Conservation (phyloP, 805 yeast genomes). For the Pichia rugopelliculosa region DNA sequence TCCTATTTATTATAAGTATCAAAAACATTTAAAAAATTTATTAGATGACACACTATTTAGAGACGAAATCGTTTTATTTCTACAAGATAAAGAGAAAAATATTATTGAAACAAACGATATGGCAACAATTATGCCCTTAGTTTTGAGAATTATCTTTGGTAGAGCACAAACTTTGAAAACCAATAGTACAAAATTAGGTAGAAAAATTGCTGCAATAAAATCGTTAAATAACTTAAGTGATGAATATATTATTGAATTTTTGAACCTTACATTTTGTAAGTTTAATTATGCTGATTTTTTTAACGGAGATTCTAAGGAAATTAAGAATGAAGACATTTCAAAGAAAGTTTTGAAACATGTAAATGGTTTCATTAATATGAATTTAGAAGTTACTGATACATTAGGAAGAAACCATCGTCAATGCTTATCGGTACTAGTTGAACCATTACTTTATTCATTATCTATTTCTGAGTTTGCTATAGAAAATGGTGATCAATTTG, state of each 20-base stretch:
- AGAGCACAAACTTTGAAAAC: conserved; percentile 64
- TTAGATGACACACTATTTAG: conserved; percentile 78
- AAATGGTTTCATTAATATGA: conserved; percentile 59
- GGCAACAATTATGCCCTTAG: conserved; percentile 55
- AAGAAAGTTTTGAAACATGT: conserved; percentile 38
- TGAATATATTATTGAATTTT: conserved; percentile 48
- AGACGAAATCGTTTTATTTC: conserved; percentile 70
- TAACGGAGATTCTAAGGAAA: conserved; percentile 14
- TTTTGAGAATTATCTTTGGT: conserved; percentile 77
- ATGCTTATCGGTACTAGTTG: conserved; percentile 42
- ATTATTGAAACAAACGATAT: conserved; percentile 57
- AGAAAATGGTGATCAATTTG: conserved; percentile 15
- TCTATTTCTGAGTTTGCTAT: conserved; percentile 43
- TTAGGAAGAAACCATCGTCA: conserved; percentile 51
- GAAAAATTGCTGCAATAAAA: conserved; percentile 63
- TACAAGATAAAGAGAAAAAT: conserved; percentile 43
- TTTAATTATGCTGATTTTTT: conserved; percentile 34
- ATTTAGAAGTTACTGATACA: conserved; percentile 46
- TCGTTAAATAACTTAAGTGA: conserved; percentile 51
- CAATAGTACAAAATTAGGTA: conserved; percentile 65
- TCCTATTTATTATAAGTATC: conserved; percentile 54
- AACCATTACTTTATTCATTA: conserved; percentile 52
- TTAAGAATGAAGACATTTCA: conserved; percentile 22
- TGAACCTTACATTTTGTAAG: conserved; percentile 53
- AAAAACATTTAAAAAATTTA: conserved; percentile 63